Evolutionary conservation across 768 basidiomycete genomes (phyloP).

Genomic region (Postia placenta): DNA sequence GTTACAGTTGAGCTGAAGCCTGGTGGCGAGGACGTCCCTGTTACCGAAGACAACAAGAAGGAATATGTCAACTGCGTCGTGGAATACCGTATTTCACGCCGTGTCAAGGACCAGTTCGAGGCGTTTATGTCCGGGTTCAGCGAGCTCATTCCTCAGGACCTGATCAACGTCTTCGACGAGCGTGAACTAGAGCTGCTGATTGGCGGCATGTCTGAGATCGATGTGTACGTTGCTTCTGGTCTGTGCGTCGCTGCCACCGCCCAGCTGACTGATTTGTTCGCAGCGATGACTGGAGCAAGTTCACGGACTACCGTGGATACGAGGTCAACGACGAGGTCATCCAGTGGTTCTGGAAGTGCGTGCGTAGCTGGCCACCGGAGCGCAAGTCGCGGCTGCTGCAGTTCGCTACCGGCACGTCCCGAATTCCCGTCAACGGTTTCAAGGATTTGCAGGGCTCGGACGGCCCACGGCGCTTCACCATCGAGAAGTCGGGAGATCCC

Average conservation of each 20-base stretch:
- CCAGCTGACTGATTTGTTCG: slow-evolving; percentile 6
- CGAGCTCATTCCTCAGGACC: slow-evolving; percentile 96
- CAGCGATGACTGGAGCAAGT: slow-evolving; percentile 98
- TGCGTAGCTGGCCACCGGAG: slow-evolving; percentile 96
- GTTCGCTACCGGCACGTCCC: slow-evolving; percentile 95
- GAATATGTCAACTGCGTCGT: slow-evolving; percentile 94
- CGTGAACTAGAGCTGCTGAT: slow-evolving; percentile 95
- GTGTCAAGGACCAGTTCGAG: slow-evolving; percentile 98
- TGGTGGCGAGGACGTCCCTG: slow-evolving; percentile 77
- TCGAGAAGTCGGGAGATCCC: slow-evolving; percentile 97
- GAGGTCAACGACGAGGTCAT: slow-evolving; percentile 94
- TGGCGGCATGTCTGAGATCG: slow-evolving; percentile 99
- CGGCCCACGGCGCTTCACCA: slow-evolving; percentile 94
- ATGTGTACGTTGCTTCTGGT: slow-evolving; percentile 59
- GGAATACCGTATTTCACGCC: slow-evolving; percentile 94
- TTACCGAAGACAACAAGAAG: slow-evolving; percentile 98
- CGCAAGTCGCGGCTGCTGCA: slow-evolving; percentile 94
- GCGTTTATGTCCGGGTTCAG: slow-evolving; percentile 99
- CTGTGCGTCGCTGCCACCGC: neutral
- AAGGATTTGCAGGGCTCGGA: slow-evolving; percentile 98
- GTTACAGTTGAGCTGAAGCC: slow-evolving; percentile 94
- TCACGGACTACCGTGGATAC: slow-evolving; percentile 97
- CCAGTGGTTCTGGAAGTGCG: slow-evolving; percentile 99
- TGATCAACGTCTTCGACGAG: slow-evolving; percentile 98
- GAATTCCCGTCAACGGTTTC: slow-evolving; percentile 98